A percentile compares a stretch with the other conserved stretches of the same genome.
Evolutionary conservation across 176 grass and related monocot species (phyloP).

Genomic region (Elaeis guineensis): DNA sequence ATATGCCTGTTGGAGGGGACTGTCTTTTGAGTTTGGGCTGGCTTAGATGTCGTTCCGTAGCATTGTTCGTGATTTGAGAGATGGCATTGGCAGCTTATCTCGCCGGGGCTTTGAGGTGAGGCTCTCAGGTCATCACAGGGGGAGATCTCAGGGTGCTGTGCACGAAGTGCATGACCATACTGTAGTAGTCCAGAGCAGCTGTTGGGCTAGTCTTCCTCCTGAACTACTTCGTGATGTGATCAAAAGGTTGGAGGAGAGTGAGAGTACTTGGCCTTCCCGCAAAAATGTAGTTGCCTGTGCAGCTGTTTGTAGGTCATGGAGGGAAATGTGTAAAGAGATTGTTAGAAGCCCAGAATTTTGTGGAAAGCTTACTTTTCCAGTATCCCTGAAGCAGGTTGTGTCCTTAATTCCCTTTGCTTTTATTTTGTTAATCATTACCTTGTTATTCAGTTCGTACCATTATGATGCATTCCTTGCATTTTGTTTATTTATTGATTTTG

Average conservation of each 20-base stretch:
- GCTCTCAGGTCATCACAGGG: background rate
- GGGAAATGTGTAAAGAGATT: slow-evolving; percentile 15
- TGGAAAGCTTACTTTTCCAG: slow-evolving; percentile 14
- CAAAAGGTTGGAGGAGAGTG: slow-evolving; percentile 13
- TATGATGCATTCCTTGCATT: too few species aligned
- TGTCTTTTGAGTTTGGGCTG: too few species aligned
- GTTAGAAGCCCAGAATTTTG: slow-evolving; percentile 8
- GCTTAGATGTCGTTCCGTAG: slow-evolving; percentile 57
- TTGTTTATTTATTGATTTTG: too few species aligned
- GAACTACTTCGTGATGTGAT: slow-evolving; percentile 11
- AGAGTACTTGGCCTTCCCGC: slow-evolving; percentile 10
- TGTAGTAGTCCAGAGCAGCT: background rate
- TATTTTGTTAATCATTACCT: background rate
- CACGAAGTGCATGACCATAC: background rate
- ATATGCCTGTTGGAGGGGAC: too few species aligned
- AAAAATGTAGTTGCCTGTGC: slow-evolving; percentile 9
- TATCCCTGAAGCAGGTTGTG: slow-evolving; percentile 12
- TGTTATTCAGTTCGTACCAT: too few species aligned
- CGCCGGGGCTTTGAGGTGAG: slow-evolving; percentile 59
- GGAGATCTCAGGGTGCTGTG: background rate
- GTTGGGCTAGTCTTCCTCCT: slow-evolving; percentile 16
- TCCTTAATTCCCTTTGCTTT: background rate
- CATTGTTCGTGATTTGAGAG: slow-evolving; percentile 67
- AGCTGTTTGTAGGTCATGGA: slow-evolving; percentile 11
- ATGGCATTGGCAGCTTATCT: slow-evolving; percentile 70